Conservation (phyloP, 2,329 filamentous ascomycete species). For the Stenocarpella maydis region DNA sequence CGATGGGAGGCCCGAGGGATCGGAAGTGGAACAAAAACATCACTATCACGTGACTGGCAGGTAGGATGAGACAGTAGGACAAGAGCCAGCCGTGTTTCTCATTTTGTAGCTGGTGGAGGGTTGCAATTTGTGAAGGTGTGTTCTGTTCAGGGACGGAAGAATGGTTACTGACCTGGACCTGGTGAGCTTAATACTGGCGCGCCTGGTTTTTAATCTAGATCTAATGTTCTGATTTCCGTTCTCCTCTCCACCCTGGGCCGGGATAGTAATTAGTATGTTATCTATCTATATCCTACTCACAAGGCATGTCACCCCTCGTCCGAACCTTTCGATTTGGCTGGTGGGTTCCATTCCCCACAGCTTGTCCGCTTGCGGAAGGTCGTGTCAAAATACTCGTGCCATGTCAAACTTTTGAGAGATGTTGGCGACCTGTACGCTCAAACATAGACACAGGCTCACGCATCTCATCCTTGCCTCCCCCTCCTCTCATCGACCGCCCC, state of each 20-base stretch:
- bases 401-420: not conserved
- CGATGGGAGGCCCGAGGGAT: not conserved
- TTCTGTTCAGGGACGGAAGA: not conserved
- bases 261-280: no score
- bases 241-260: not conserved
- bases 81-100: not conserved
- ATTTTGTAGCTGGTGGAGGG: no score
- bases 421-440: no score
- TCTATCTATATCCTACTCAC: not conserved
- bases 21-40: not conserved
- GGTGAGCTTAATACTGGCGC: no score
- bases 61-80: conserved; percentile 1
- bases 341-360: not conserved
- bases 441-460: no score
- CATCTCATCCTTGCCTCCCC: no score
- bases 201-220: not conserved
- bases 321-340: not conserved
- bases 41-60: not conserved
- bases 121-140: no score
- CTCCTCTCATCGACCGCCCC: not conserved
- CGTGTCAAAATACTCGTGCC: not conserved
- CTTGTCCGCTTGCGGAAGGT: not conserved
- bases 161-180: not conserved
- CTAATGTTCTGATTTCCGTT: not conserved
- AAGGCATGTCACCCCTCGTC: not conserved